Percentiles rank a stretch among this genome's conserved stretches.
Conservation (phyloP, 257 asterid genomes). For the Jaltomata sinuosa region DNA sequence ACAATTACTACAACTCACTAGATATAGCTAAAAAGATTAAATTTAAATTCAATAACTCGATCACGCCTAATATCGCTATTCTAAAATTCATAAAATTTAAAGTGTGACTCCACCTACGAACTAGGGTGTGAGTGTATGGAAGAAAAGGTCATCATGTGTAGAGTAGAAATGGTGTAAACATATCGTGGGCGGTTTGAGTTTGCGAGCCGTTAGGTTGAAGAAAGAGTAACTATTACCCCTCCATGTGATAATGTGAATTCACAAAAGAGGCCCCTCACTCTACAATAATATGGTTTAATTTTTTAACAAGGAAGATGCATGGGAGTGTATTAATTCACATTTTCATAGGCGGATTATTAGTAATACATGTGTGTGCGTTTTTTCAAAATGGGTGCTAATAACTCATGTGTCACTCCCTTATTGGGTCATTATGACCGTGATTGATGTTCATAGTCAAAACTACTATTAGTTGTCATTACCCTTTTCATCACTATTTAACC, state of each 20-base stretch:
- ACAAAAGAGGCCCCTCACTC: conserved; percentile 1
- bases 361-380: conserved; percentile 24
- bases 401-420: conserved; percentile 6
- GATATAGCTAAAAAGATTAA: too few species aligned
- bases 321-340: neutral
- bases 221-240: conserved; percentile 21
- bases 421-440: conserved; percentile 16
- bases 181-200: conserved; percentile 43
- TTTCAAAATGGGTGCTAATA: neutral
- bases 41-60: too few species aligned
- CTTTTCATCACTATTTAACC: neutral
- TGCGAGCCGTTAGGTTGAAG: conserved; percentile 59
- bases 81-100: neutral
- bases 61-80: too few species aligned
- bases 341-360: conserved; percentile 13
- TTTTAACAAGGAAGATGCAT: neutral
- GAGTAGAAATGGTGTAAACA: conserved; percentile 7
- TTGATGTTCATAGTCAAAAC: conserved; percentile 26
- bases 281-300: neutral
- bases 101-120: neutral
- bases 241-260: conserved; percentile 20
- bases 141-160: neutral
- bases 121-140: neutral
- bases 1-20: too few species aligned
- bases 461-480: conserved; percentile 7